These are phyloP conservation scores for Favolaschia claudopus DNA, from an alignment of 768 basidiomycete species.

Conservation along the genomic window DNA sequence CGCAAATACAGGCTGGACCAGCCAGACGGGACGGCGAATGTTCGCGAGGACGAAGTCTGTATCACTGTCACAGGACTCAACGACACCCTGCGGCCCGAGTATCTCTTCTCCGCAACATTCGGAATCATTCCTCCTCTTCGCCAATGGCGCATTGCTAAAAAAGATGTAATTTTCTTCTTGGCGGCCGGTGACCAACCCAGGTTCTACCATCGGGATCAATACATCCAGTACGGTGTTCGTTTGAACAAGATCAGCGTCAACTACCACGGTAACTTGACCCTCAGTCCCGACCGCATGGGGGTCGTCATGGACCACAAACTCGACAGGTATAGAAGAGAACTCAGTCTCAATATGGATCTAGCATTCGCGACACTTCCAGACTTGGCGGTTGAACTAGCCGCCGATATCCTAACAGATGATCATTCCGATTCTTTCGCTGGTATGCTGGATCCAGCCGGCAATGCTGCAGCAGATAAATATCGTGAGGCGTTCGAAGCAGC, in stretches of 20 bases:
- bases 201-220: conserved; percentile 14
- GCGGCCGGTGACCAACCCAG: not conserved
- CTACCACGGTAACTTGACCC: conserved; percentile 12
- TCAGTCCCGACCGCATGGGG: conserved; percentile 1
- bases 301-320: not conserved
- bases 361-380: not conserved
- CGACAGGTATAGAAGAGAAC: not conserved
- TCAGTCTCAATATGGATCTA: not conserved
- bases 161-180: not conserved
- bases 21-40: not conserved
- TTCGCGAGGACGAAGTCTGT: conserved; percentile 1
- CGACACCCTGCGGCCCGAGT: not conserved
- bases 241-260: conserved; percentile 5
- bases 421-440: conserved; percentile 7
- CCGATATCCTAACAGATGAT: not conserved
- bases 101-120: conserved; percentile 6
- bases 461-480: not conserved
- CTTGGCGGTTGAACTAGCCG: conserved; percentile 7
- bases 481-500: conserved; percentile 7
- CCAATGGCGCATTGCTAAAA: not conserved
- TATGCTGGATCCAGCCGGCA: not conserved
- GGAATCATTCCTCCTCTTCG: conserved; percentile 1
- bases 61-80: conserved; percentile 1
- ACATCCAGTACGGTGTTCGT: not conserved
- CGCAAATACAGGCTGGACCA: not conserved